A percentile compares a stretch with the other conserved stretches of the same genome.
Evolutionary conservation across 2,329 filamentous ascomycete species (phyloP).

Genomic region (Phyllachora maydis): DNA sequence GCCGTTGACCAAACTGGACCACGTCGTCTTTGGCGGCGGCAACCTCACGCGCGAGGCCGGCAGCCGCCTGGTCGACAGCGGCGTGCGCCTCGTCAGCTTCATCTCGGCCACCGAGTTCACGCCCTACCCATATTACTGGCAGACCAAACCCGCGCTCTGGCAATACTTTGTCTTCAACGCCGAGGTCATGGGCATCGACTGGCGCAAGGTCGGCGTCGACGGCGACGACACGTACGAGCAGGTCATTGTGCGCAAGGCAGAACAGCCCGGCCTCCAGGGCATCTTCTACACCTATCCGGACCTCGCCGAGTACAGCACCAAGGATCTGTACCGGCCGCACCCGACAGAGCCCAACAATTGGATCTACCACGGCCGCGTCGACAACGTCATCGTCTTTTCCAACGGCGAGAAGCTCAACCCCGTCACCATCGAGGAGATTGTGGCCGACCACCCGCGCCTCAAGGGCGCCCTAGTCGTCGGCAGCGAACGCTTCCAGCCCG

Average conservation of each 20-base stretch:
- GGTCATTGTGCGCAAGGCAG: constrained; percentile 15
- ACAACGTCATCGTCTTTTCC: constrained; percentile 26
- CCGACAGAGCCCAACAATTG: constrained; percentile 16
- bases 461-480: constrained; percentile 23
- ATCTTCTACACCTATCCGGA: constrained; percentile 20
- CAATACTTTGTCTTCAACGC: constrained; percentile 20
- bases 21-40: constrained; percentile 16
- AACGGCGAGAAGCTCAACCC: constrained; percentile 31
- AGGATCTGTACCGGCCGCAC: constrained; percentile 20
- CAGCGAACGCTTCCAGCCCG: constrained; percentile 20
- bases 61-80: constrained; percentile 13
- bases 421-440: constrained; percentile 17
- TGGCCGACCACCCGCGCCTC: constrained; percentile 16
- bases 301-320: constrained; percentile 17
- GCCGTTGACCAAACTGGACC: constrained; percentile 12
- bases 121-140: constrained; percentile 13
- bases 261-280: constrained; percentile 14
- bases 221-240: constrained; percentile 14
- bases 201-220: constrained; percentile 10
- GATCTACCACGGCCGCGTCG: constrained; percentile 13
- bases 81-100: constrained; percentile 13
- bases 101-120: constrained; percentile 21
- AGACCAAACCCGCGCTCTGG: constrained; percentile 14
- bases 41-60: constrained; percentile 16
- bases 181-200: constrained; percentile 19